Conservation (phyloP, 495 filamentous ascomycete genomes). For the Barbatosphaeria neglecta region DNA sequence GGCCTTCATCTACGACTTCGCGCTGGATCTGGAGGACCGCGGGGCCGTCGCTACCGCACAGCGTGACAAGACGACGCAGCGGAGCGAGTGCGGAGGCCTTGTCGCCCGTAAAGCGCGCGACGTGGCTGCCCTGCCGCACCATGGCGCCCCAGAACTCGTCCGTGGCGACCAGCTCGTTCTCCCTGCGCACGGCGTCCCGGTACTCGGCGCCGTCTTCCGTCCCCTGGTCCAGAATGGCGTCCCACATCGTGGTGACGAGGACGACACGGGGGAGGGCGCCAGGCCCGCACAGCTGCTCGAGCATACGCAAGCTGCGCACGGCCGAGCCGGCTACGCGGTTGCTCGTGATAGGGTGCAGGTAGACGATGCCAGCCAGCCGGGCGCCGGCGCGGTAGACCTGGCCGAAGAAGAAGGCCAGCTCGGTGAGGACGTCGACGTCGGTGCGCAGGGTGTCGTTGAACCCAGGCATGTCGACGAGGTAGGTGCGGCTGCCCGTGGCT, state of each 20-base stretch:
- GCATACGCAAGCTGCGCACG: constrained; percentile 25
- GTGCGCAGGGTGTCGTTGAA: constrained; percentile 21
- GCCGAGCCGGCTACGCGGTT: constrained; percentile 21
- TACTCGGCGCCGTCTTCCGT: constrained; percentile 12
- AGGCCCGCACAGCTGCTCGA: constrained; percentile 26
- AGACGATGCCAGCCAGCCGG: constrained; percentile 18
- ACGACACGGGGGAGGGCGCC: constrained; percentile 22
- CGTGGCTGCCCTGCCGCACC: background rate
- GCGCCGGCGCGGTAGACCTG: background rate
- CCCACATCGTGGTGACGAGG: constrained; percentile 30
- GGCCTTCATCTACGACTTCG: background rate
- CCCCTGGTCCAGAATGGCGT: constrained; percentile 7
- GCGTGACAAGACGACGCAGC: background rate
- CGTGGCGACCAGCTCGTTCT: background rate
- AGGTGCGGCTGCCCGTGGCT: constrained; percentile 1
- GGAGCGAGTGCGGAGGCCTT: background rate
- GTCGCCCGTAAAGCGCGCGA: background rate
- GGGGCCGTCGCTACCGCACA: background rate
- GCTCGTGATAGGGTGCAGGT: constrained; percentile 34
- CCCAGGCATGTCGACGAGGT: constrained; percentile 26
- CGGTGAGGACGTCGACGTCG: constrained; percentile 20
- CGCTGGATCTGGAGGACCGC: background rate
- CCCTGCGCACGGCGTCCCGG: constrained; percentile 1
- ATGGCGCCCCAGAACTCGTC: background rate
- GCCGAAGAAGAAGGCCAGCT: constrained; percentile 15